Evolutionary conservation across 2,329 filamentous ascomycete species (phyloP), one percentile per base, ranked within the genome.

Genomic region (Coleophoma crateriformis): DNA sequence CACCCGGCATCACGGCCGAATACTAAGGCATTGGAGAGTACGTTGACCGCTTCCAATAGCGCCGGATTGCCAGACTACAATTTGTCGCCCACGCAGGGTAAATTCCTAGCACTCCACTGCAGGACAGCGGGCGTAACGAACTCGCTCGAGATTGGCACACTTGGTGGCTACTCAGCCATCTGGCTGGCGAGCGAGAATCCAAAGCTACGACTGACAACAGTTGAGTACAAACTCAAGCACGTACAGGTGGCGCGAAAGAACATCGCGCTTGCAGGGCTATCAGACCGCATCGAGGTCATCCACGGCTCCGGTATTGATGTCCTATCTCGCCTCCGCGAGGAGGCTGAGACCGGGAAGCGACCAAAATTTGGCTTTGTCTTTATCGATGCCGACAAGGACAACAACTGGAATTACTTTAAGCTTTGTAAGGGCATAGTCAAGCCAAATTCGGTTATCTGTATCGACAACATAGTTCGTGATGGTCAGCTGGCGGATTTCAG

Each of bases 101-200:
- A 69, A 48, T 67, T 65, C 43, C 61, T 75, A 8, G 62, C 69
- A 11, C 55, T 74, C 13, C 70, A 71, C 41, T 63, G 64, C 46
- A 64, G 64, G 42, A 52, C 69, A 33, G 63, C 66, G 1, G 54
- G 60, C 19, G 68, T 66, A 35, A 67, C 67, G 47, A 57, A 63
- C 4, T 65, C 74, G 2, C 72, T 82, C 34, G 78, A 82, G 58
- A 65, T 82, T 44, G 78, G 78, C 20, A 80, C 76, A 0, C 60
- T 82, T 22, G 77, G 77, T 12, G 78, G 71, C 7, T 81, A 78
- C 60, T 72, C 71, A 1, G 70, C 73, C 13, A 75, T 80, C 48
- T 81, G 74, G 68, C 67, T 82, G 45, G 76, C 55, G 10, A 39
- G 19, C 76, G 40, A 43, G 3, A 62, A 58, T 47, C 50, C 63